Evolutionary conservation across 2,329 filamentous ascomycete species (phyloP), one percentile per base, ranked within the genome.

Genomic region (Hypoxylon sp.): DNA sequence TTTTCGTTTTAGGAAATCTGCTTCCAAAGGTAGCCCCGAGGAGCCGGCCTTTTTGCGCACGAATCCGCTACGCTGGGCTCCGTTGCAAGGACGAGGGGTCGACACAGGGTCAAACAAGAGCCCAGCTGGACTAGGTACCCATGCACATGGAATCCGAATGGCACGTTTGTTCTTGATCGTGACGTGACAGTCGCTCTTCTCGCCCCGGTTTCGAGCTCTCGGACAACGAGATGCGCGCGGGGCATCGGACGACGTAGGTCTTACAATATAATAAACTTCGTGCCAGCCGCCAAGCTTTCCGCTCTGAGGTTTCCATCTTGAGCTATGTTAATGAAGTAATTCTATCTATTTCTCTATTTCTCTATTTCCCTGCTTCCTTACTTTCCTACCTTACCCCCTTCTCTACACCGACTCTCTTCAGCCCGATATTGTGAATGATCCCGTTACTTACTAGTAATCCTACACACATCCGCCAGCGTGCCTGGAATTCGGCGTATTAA

Each of bases 1-100:
- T 27, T 44, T 62, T 39, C 47, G 42, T 35, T 46, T 57, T 62
- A 47, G 37, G 51, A 52, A 59, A 70, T 52, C 31, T 60, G 35
- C 19, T 44, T 44, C 8, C 39, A 10, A 31, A 32, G n/a, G 29
- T 32, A 54, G 24, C 24, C 46, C 1, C 42, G 59, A 5, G 19
- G 51, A 2, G 29, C 31, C 31, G 24, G 52, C 27, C 55, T 44
- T 1, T 17, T 21, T 24, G 27, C 19, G 19, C 21, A 37, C 32
- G 24, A 58, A 42, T 24, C 37, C 48, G 42, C 47, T 48, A 21
- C 11, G 19, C 31, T 48, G 48, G 39, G 39, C 37, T 42, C 39
- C 21, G 21, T 58, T 19, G 35, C 21, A 35, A 56, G 19, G 53
- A 56, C 35, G 27, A 56, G 13, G 11, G 4, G 32, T 15, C 32